phyloP scores from a whole-genome alignment of 371 early-diverging fungal species.

The Dinochytrium kinnereticum region DNA sequence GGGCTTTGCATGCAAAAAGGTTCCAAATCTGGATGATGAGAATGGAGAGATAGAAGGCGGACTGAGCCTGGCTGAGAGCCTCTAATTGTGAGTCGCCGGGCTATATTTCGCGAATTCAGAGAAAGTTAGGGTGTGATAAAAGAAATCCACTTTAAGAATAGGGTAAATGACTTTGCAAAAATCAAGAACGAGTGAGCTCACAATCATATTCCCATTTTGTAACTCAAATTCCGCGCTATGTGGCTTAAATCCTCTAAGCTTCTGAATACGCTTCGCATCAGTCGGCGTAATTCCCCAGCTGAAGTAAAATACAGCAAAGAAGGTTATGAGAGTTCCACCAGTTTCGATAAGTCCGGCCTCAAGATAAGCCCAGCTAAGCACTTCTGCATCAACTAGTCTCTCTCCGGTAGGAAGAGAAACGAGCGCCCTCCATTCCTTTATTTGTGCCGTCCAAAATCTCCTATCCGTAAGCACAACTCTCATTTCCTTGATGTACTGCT shows the following conservation, averaged over 20 bases:
- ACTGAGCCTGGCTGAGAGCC: conserved; percentile 56
- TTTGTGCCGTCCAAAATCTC: conserved; percentile 47
- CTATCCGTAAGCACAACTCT: conserved; percentile 40
- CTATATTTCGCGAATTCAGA: conserved; percentile 22
- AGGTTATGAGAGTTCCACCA: conserved; percentile 51
- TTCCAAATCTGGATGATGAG: conserved; percentile 61
- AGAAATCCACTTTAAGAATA: no score
- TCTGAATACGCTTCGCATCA: conserved; percentile 48
- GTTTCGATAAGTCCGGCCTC: conserved; percentile 59
- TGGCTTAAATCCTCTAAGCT: conserved; percentile 45
- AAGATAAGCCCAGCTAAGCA: conserved; percentile 54
- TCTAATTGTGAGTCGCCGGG: conserved; percentile 49
- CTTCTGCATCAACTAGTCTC: conserved; percentile 52
- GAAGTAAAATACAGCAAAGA: conserved; percentile 53
- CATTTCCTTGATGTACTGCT: conserved; percentile 40
- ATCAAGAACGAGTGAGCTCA: conserved; percentile 15
- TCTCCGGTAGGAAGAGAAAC: conserved; percentile 42
- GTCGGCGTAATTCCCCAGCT: conserved; percentile 43
- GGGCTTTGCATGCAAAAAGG: conserved; percentile 59
- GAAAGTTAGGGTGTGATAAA: no score
- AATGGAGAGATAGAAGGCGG: conserved; percentile 59
- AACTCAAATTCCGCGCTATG: conserved; percentile 41
- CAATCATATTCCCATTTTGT: conserved; percentile 42
- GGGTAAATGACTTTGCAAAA: no score
- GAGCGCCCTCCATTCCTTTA: conserved; percentile 44